A percentile compares a stretch with the other conserved stretches of the same genome.
Evolutionary conservation across 2,329 filamentous ascomycete genomes (phyloP).

Genomic region (Paecilomyces fulvus): DNA sequence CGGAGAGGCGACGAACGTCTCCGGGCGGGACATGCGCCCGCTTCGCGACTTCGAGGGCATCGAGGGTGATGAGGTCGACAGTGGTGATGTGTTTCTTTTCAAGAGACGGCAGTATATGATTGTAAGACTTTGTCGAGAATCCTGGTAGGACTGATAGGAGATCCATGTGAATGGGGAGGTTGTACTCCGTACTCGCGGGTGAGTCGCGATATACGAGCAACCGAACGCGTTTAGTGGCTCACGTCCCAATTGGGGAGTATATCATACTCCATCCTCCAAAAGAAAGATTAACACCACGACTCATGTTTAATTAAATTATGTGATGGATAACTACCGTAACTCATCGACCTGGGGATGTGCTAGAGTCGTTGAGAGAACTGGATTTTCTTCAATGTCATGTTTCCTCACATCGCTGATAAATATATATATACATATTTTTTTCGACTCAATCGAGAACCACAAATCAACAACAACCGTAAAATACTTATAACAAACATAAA

Average conservation of each 20-base stretch:
- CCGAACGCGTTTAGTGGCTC: not conserved
- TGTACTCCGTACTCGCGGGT: slow-evolving; percentile 10
- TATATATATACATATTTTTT: too few relatives aligned
- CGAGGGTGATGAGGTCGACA: slow-evolving; percentile 76
- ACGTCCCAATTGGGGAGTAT: not conserved
- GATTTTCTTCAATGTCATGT: too few relatives aligned
- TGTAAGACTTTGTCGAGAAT: slow-evolving; percentile 63
- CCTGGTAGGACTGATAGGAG: slow-evolving; percentile 71
- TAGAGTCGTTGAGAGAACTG: too few relatives aligned
- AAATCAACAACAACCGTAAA: too few relatives aligned
- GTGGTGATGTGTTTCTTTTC: slow-evolving; percentile 71
- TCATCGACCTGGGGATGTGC: too few relatives aligned
- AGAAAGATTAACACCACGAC: too few relatives aligned
- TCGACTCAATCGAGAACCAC: too few relatives aligned
- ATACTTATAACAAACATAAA: too few relatives aligned
- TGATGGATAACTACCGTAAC: too few relatives aligned
- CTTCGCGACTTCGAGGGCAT: slow-evolving; percentile 74
- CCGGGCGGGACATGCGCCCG: slow-evolving; percentile 72
- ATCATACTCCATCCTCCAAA: too few relatives aligned
- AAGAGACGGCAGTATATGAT: slow-evolving; percentile 67
- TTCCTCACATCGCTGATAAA: too few relatives aligned
- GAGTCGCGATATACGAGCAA: slow-evolving; percentile 6
- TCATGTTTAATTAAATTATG: too few relatives aligned
- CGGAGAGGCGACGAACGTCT: slow-evolving; percentile 67
- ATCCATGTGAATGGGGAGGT: slow-evolving; percentile 45